Evolutionary conservation across 2,329 filamentous ascomycete genomes (phyloP).

Genomic region (Botrytis tulipae): DNA sequence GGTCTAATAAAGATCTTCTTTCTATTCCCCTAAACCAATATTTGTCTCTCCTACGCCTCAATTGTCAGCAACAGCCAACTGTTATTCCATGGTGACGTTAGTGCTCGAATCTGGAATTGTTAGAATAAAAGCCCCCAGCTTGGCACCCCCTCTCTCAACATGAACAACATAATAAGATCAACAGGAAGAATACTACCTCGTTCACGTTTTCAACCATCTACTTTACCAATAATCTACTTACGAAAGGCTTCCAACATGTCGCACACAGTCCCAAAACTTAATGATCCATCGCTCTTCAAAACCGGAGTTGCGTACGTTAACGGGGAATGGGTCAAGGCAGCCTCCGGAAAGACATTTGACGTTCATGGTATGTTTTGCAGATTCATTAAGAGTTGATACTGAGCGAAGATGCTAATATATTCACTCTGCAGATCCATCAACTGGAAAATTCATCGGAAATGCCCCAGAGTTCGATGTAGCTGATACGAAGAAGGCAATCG

Average conservation of each 20-base stretch:
- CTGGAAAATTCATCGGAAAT: slow-evolving; percentile 75
- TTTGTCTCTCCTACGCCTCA: neutral
- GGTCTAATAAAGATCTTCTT: neutral
- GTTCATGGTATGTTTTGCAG: slow-evolving; percentile 58
- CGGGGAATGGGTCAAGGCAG: slow-evolving; percentile 84
- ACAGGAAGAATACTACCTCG: slow-evolving; percentile 28
- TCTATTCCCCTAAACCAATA: neutral
- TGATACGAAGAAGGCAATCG: slow-evolving; percentile 80
- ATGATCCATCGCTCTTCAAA: slow-evolving; percentile 80
- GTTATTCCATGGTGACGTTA: slow-evolving; percentile 13
- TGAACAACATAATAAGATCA: slow-evolving; percentile 32
- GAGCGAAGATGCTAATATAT: slow-evolving; percentile 48
- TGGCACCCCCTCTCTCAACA: slow-evolving; percentile 21
- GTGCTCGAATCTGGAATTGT: slow-evolving; percentile 4
- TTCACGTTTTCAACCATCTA: slow-evolving; percentile 33
- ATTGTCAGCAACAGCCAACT: slow-evolving; percentile 15
- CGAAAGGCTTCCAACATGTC: slow-evolving; percentile 34
- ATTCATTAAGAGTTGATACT: neutral
- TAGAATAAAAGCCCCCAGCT: slow-evolving; percentile 11
- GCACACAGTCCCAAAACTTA: slow-evolving; percentile 55
- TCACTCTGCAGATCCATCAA: slow-evolving; percentile 76
- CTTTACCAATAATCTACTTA: slow-evolving; percentile 28
- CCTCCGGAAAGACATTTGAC: slow-evolving; percentile 88
- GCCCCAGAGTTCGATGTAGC: slow-evolving; percentile 78
- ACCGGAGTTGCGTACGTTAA: slow-evolving; percentile 80